Evolutionary conservation across 305 asterid species (phyloP).

Genomic region (Ajuga reptans): DNA sequence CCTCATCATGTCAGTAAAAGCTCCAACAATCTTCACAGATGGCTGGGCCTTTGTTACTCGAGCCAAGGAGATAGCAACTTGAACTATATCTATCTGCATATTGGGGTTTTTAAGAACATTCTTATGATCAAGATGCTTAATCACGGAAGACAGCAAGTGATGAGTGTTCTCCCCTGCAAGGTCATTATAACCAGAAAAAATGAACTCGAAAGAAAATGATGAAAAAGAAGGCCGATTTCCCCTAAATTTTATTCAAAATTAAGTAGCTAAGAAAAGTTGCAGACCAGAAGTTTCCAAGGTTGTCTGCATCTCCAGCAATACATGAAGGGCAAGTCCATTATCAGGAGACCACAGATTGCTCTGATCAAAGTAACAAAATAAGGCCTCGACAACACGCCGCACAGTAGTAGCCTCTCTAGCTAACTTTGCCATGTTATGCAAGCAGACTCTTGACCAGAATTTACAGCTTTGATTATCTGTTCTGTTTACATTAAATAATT

Average conservation of each 20-base stretch:
- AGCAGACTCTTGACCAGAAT: slow-evolving; percentile 72
- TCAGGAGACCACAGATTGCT: slow-evolving; percentile 62
- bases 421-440: slow-evolving; percentile 70
- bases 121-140: slow-evolving; percentile 85
- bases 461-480: slow-evolving; percentile 47
- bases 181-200: slow-evolving; percentile 24
- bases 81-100: slow-evolving; percentile 68
- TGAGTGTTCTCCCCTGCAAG: slow-evolving; percentile 63
- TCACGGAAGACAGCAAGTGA: slow-evolving; percentile 56
- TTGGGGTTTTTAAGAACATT: slow-evolving; percentile 50
- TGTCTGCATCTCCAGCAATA: slow-evolving; percentile 68
- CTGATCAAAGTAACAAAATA: slow-evolving; percentile 65
- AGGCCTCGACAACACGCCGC: slow-evolving; percentile 69
- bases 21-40: slow-evolving; percentile 59
- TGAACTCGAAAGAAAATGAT: slow-evolving; percentile 18
- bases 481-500: slow-evolving; percentile 40
- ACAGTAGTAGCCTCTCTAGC: slow-evolving; percentile 68
- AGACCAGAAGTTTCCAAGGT: slow-evolving; percentile 61
- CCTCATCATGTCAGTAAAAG: slow-evolving; percentile 73
- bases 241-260: slow-evolving; percentile 2
- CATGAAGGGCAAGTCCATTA: slow-evolving; percentile 55
- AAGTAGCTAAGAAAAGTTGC: slow-evolving; percentile 16
- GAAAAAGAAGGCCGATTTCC: not conserved
- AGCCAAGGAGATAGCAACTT: slow-evolving; percentile 56
- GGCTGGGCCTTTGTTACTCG: slow-evolving; percentile 52